Base-by-base conservation (phyloP, 1,139 yeast species). In the Saccharomyces hybrid region DNA sequence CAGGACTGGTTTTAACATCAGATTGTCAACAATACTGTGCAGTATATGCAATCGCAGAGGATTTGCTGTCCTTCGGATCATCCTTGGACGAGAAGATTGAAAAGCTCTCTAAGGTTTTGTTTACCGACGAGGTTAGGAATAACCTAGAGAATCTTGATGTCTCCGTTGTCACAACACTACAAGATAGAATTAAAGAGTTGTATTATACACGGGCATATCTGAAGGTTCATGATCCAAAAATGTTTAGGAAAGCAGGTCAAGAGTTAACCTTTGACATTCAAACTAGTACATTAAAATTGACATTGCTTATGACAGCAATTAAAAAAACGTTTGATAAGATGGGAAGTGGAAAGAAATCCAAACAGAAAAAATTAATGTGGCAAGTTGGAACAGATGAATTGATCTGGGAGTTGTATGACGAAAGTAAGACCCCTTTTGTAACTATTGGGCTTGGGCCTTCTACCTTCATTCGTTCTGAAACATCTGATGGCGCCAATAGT, bases 21-120 rank as follows among this genome's bases (percentile, higher is more conserved):
- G 88, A 86, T 50, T 84, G 95, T 0, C 73, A 72, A 28, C 96
- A 91, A 62, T 89, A 88, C 65, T 77, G 81, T 48, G 79, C 90
- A 0, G 74, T 88, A 31, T 86, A 81, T 65, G 79, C 82, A 54
- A 78, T 88, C 29, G 76, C 79, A 4, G 77, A 82, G 53, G 89
- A 87, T 60, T 72, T 90, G 50, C 64, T 89, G 53, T 73, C 87
- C 13, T 84, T 84, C 62, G 73, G 84, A 59, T 82, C 88, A 0
- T 73, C 76, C 9, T 73, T 79, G 51, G 83, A 84, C 63, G 76
- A 77, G 47, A 71, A 83, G 42, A 75, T 80, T 49, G 84, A 83
- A 57, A 76, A 82, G 46, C 70, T 90, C 48, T 84, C 87, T 54
- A 84, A 83, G 59, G 74, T 87, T 1, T 51, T 69, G 27, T 55